Evolutionary conservation across 2,329 filamentous ascomycete species (phyloP).

Genomic region (Coniosporium tulheliwenetii): DNA sequence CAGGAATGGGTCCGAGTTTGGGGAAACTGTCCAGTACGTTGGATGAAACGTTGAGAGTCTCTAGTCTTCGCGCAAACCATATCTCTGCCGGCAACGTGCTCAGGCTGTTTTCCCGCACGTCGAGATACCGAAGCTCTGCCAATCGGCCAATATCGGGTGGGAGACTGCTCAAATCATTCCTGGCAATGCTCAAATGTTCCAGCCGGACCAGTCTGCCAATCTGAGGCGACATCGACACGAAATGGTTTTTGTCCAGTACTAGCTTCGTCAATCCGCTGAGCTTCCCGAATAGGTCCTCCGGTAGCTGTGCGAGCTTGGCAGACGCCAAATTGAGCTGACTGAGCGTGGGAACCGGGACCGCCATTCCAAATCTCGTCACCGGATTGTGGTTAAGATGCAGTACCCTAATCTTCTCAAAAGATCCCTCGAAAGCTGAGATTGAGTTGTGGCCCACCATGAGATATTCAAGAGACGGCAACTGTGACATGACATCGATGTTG

Average conservation of each 20-base stretch:
- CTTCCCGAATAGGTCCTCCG: conserved; percentile 74
- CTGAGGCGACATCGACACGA: conserved; percentile 73
- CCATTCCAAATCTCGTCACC: conserved; percentile 82
- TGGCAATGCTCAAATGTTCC: conserved; percentile 85
- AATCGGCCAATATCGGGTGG: conserved; percentile 81
- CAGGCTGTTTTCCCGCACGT: conserved; percentile 88
- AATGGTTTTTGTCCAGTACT: conserved; percentile 87
- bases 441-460: conserved; percentile 84
- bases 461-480: conserved; percentile 74
- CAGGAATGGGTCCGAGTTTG: conserved; percentile 38
- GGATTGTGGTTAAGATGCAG: conserved; percentile 90
- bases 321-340: conserved; percentile 81
- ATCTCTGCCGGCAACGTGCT: conserved; percentile 77
- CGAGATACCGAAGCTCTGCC: conserved; percentile 67
- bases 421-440: conserved; percentile 76
- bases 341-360: conserved; percentile 59
- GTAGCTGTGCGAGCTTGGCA: conserved; percentile 76
- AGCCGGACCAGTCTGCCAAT: conserved; percentile 71
- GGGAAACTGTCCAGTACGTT: conserved; percentile 87
- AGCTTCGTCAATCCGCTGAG: conserved; percentile 77
- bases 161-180: conserved; percentile 73
- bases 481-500: conserved; percentile 74
- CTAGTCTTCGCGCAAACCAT: conserved; percentile 87
- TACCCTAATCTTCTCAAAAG: conserved; percentile 71
- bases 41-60: conserved; percentile 87